Percentiles rank a stretch among this genome's conserved stretches.
These are phyloP conservation scores for Pseudogymnoascus sp. DNA, from an alignment of 2,329 filamentous ascomycete genomes.

Conservation along the genomic window DNA sequence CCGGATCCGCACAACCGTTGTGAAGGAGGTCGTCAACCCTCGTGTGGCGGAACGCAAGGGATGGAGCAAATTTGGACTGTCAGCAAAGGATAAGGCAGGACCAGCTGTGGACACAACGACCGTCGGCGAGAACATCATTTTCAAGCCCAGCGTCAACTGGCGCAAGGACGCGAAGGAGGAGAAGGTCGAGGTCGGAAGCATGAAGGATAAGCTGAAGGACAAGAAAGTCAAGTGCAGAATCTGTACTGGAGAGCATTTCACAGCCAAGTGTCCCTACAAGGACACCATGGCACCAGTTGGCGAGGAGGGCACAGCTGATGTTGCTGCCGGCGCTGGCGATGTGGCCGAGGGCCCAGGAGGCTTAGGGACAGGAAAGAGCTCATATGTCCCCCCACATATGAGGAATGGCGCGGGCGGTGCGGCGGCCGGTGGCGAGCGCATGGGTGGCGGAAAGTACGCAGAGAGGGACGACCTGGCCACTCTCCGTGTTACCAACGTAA, in stretches of 20 bases:
- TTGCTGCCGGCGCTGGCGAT: conserved; percentile 44
- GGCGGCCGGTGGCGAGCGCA: conserved; percentile 64
- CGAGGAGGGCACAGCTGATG: conserved; percentile 48
- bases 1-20: conserved; percentile 83
- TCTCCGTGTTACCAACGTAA: conserved; percentile 92
- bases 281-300: conserved; percentile 93
- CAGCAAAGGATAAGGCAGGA: conserved; percentile 75
- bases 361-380: conserved; percentile 62
- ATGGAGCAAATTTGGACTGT: conserved; percentile 89
- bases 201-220: conserved; percentile 85
- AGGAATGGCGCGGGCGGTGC: conserved; percentile 59
- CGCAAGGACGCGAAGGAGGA: conserved; percentile 82
- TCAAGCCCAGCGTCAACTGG: conserved; percentile 90
- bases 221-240: conserved; percentile 99
- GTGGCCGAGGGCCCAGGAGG: conserved; percentile 44
- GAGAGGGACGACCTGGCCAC: conserved; percentile 96
- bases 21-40: conserved; percentile 92
- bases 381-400: conserved; percentile 91
- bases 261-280: conserved; percentile 97
- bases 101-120: conserved; percentile 86
- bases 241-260: conserved; percentile 98
- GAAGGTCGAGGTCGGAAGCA: conserved; percentile 65
- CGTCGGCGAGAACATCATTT: conserved; percentile 96
- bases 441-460: conserved; percentile 75
- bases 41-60: conserved; percentile 89